phyloP scores from a whole-genome alignment of 1,139 yeast genomes.

The Blastobotrys arbuscula region DNA sequence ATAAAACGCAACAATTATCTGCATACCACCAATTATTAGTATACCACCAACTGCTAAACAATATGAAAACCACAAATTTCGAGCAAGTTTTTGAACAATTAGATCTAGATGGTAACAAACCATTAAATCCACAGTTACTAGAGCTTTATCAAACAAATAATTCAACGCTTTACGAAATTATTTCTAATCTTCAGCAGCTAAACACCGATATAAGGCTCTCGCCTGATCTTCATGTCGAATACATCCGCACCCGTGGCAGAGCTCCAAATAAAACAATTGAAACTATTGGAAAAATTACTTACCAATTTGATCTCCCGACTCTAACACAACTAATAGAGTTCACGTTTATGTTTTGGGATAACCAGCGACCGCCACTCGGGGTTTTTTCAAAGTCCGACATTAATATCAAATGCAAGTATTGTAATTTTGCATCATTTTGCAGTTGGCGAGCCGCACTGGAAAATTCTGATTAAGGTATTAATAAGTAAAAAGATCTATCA shows the following conservation, averaged over 20 bases:
- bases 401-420: slow-evolving; percentile 21
- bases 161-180: neutral
- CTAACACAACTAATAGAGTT: slow-evolving; percentile 21
- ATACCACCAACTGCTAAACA: slow-evolving; percentile 25
- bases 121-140: slow-evolving; percentile 5
- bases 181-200: neutral
- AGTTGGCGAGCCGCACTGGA: slow-evolving; percentile 21
- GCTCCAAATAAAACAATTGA: slow-evolving; percentile 4
- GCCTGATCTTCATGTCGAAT: slow-evolving; percentile 19
- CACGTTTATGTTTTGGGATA: slow-evolving; percentile 28
- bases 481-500: neutral
- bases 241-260: slow-evolving; percentile 16
- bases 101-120: slow-evolving; percentile 1
- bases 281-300: slow-evolving; percentile 20
- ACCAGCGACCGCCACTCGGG: slow-evolving; percentile 26
- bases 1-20: slow-evolving; percentile 23
- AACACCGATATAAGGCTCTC: slow-evolving; percentile 2
- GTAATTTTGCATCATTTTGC: slow-evolving; percentile 21
- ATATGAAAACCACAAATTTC: slow-evolving; percentile 14
- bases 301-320: slow-evolving; percentile 19
- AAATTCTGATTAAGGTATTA: neutral
- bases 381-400: slow-evolving; percentile 20
- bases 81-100: neutral
- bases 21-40: slow-evolving; percentile 34
- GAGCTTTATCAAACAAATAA: neutral